Base-by-base conservation (phyloP, 441 rosid species). In the Geranium incanum region DNA sequence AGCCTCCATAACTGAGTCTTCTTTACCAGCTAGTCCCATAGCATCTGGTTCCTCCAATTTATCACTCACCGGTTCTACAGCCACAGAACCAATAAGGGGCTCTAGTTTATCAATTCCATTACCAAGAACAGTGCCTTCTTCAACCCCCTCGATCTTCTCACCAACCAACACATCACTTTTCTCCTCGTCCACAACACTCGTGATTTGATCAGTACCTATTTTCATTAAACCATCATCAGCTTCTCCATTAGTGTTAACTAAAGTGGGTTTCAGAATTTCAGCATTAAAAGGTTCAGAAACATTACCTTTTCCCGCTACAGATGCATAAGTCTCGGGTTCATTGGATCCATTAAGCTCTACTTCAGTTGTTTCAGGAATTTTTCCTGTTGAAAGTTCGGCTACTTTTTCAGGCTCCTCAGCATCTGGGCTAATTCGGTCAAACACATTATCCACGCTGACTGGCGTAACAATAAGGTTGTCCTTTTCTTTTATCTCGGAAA, bases 371-470 rank as follows among this genome's bases (percentile, higher is more conserved):
- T 13, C 15, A 8, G 13, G 38, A 21, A 63, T 1, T 21, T 63
- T 63, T 0, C 36, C 67, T 37, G 7, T 63, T 63, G 38, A 21
- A 8, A 28, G 67, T 63, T 63, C 67, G 23, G 38, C 36, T 63
- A 21, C 9, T 23, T 63, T 63, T 28, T 63, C 67, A 28, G 67
- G 38, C 38, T 60, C 77, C 66, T 73, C 80, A 1, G 78, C 79
- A 68, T 50, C 79, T 52, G 55, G 63, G 21, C 74, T 80, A 74
- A 77, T 70, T 28, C 68, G 79, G 71, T 85, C 78, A 80, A 85
- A 82, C 68, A 79, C 86, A 84, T 84, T 85, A 67, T 84, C 84
- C 77, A 85, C 71, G 59, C 79, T 69, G 50, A 74, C 75, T 62
- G 37, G 71, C 70, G 41, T 76, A 50, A 68, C 68, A 67, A 71